Evolutionary conservation across 2,329 filamentous ascomycete genomes (phyloP).

Genomic region (Cladosporium oxysporum): DNA sequence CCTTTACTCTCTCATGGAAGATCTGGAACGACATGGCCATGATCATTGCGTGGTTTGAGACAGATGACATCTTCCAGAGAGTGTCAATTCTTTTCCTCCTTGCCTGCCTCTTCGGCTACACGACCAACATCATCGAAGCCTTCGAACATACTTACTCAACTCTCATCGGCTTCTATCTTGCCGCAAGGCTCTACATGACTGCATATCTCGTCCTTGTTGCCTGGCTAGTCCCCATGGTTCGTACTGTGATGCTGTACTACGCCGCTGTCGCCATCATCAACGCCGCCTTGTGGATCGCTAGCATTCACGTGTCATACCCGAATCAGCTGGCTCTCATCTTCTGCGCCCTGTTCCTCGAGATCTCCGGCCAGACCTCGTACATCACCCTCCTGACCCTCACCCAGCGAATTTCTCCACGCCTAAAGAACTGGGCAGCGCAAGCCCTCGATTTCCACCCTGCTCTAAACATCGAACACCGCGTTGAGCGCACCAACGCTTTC

Average conservation of each 20-base stretch:
- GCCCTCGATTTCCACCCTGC: conserved; percentile 60
- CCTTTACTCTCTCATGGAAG: conserved; percentile 64
- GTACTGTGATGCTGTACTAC: conserved; percentile 56
- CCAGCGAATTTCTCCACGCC: conserved; percentile 25
- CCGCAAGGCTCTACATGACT: conserved; percentile 55
- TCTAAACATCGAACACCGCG: conserved; percentile 66
- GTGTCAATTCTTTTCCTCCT: conserved; percentile 62
- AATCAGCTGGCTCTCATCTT: conserved; percentile 58
- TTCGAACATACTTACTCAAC: conserved; percentile 59
- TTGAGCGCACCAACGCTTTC: conserved; percentile 65
- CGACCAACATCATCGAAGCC: conserved; percentile 62
- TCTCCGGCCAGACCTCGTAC: conserved; percentile 50
- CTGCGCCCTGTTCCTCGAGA: conserved; percentile 57
- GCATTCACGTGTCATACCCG: conserved; percentile 59
- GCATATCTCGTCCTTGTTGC: conserved; percentile 52
- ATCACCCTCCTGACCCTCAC: conserved; percentile 40
- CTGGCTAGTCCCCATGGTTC: conserved; percentile 59
- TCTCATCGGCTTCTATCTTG: conserved; percentile 62
- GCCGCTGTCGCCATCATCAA: conserved; percentile 50
- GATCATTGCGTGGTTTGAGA: conserved; percentile 63
- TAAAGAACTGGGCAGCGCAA: conserved; percentile 31
- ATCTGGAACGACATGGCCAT: conserved; percentile 63
- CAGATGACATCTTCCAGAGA: conserved; percentile 60
- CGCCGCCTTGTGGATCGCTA: conserved; percentile 60
- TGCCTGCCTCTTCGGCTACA: conserved; percentile 63